phyloP scores from a whole-genome alignment of 2,329 filamentous ascomycete species.

The Neofusicoccum cordaticola region DNA sequence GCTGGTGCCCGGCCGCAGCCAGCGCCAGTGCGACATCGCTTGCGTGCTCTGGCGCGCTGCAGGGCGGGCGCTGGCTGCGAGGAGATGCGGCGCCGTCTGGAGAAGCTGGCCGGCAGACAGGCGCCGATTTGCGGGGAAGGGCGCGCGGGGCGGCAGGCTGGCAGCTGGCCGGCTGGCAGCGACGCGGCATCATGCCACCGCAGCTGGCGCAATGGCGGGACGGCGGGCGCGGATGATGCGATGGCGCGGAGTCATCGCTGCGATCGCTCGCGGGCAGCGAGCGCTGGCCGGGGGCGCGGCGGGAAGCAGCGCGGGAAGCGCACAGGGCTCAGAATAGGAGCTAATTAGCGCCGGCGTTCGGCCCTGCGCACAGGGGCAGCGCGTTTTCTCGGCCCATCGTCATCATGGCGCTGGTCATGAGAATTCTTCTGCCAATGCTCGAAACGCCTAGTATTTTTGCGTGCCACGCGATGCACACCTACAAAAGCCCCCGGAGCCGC shows the following conservation, averaged over 20 bases:
- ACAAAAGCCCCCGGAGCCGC: constrained; percentile 15
- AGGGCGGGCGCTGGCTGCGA: not conserved
- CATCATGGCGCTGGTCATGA: constrained; percentile 15
- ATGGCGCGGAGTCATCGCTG: constrained; percentile 10
- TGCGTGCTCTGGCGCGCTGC: not conserved
- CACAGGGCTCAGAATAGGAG: constrained; percentile 7
- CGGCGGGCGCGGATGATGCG: not conserved
- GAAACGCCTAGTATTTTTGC: not conserved
- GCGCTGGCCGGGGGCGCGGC: constrained; percentile 1
- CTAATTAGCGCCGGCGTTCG: constrained; percentile 14
- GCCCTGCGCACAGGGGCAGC: constrained; percentile 8
- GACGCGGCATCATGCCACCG: not conserved
- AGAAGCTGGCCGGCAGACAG: not conserved
- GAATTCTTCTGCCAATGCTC: constrained; percentile 8
- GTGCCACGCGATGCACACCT: constrained; percentile 2
- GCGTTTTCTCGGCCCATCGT: not conserved
- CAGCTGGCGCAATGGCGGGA: not conserved
- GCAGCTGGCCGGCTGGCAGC: not conserved
- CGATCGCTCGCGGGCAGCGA: not conserved
- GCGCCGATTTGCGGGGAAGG: not conserved
- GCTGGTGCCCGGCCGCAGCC: not conserved
- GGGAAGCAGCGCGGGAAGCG: constrained; percentile 12
- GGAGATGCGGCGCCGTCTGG: not conserved
- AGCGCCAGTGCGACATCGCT: too few relatives aligned
- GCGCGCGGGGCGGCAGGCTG: not conserved